Evolutionary conservation across 2,329 filamentous ascomycete genomes (phyloP).

Genomic region (Ploettnerulaceae sp.): DNA sequence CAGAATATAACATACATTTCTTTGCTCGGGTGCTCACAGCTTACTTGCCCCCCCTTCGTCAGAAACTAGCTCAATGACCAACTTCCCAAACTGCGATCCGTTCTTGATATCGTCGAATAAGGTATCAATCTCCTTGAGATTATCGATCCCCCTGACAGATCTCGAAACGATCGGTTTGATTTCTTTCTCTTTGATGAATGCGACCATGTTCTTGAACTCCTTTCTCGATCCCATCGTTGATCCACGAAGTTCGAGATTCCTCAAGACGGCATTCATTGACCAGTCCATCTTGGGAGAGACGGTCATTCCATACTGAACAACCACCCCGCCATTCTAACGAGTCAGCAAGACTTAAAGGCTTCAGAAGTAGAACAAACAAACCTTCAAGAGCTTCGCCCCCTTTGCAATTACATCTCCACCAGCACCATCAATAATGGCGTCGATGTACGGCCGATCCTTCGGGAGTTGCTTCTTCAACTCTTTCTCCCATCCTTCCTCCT

Average conservation of each 20-base stretch:
- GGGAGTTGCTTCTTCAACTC: constrained; percentile 61
- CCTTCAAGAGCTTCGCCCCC: constrained; percentile 64
- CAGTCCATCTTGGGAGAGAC: constrained; percentile 79
- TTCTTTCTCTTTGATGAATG: constrained; percentile 68
- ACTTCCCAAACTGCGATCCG: constrained; percentile 84
- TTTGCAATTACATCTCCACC: constrained; percentile 78
- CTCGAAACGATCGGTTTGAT: constrained; percentile 75
- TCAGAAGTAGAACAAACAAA: constrained; percentile 28
- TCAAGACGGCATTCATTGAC: constrained; percentile 75
- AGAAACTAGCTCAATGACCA: constrained; percentile 67
- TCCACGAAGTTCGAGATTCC: constrained; percentile 82
- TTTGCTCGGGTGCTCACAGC: constrained; percentile 14
- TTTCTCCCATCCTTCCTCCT: constrained; percentile 74
- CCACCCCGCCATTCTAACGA: constrained; percentile 61
- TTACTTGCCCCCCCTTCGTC: constrained; percentile 17
- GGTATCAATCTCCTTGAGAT: constrained; percentile 71
- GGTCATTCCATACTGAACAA: constrained; percentile 90
- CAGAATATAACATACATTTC: background rate
- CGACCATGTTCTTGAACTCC: constrained; percentile 89
- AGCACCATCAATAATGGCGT: constrained; percentile 86
- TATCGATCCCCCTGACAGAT: constrained; percentile 66
- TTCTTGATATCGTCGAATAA: constrained; percentile 86
- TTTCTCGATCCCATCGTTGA: constrained; percentile 86
- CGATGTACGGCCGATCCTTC: constrained; percentile 61
- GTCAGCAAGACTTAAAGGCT: background rate